These are phyloP conservation scores for Colletotrichum sp. DNA, from an alignment of 2,329 filamentous ascomycete genomes.

Conservation along the genomic window DNA sequence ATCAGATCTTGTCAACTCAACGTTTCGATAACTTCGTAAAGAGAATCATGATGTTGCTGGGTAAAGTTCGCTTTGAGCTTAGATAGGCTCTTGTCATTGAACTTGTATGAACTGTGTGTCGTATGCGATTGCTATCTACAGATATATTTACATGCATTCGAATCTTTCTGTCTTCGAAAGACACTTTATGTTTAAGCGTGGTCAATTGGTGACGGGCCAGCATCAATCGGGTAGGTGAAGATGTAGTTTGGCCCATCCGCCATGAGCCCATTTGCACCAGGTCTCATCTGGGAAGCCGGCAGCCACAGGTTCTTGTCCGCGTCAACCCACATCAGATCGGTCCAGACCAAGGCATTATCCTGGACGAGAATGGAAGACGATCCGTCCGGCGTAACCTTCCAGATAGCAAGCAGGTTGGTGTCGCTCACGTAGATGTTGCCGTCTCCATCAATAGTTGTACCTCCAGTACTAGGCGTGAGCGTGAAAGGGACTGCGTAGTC, in stretches of 20 bases:
- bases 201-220: background rate
- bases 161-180: accelerated
- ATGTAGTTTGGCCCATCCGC: background rate
- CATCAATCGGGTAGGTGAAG: background rate
- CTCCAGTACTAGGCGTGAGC: background rate
- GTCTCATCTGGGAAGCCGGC: background rate
- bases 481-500: background rate
- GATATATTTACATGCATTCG: background rate
- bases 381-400: background rate
- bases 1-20: background rate
- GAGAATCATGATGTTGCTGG: background rate
- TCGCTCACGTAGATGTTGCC: background rate
- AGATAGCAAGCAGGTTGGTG: background rate
- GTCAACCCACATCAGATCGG: background rate
- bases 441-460: background rate
- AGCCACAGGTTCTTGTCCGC: slow-evolving; percentile 1
- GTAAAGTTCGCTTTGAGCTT: too few relatives aligned
- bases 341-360: background rate
- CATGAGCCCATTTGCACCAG: background rate
- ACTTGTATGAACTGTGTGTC: background rate
- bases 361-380: background rate
- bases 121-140: background rate
- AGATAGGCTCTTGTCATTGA: too few relatives aligned
- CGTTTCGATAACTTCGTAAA: background rate
- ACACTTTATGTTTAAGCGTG: background rate